These are phyloP conservation scores for Cladophialophora carrionii DNA, from an alignment of 2,329 filamentous ascomycete species.

Conservation along the genomic window DNA sequence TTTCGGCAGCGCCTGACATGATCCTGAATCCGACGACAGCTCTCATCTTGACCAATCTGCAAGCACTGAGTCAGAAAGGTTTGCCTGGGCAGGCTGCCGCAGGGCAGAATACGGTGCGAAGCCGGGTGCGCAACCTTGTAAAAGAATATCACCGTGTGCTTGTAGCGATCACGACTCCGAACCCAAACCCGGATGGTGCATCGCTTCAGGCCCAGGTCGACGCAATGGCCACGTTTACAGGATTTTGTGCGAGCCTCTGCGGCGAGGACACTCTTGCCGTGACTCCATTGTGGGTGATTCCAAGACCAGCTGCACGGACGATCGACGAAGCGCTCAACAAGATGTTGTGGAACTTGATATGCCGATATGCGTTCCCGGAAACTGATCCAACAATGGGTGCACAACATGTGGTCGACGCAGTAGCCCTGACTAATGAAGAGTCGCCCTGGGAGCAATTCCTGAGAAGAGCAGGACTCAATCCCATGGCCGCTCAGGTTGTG, in stretches of 20 bases:
- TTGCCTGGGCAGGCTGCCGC: conserved; percentile 62
- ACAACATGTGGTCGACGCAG: conserved; percentile 38
- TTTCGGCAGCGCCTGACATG: conserved; percentile 67
- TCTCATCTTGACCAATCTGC: conserved; percentile 70
- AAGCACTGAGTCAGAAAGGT: conserved; percentile 71
- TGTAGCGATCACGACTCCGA: conserved; percentile 62
- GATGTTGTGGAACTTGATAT: conserved; percentile 50
- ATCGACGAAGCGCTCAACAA: conserved; percentile 11
- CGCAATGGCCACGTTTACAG: conserved; percentile 38
- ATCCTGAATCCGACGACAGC: conserved; percentile 70
- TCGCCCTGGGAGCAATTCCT: conserved; percentile 71
- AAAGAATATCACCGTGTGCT: conserved; percentile 68
- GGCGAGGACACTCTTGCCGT: background rate
- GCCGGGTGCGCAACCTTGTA: conserved; percentile 59
- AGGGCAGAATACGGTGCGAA: conserved; percentile 54
- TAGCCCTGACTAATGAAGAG: conserved; percentile 58
- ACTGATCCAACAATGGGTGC: conserved; percentile 3
- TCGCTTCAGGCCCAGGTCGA: conserved; percentile 9
- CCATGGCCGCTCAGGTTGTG: conserved; percentile 70
- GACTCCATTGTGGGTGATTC: conserved; percentile 28
- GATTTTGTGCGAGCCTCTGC: conserved; percentile 39
- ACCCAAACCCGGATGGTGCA: background rate
- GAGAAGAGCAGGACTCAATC: conserved; percentile 67
- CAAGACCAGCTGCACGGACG: background rate
- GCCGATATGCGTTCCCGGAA: conserved; percentile 40